Percentiles rank a stretch among this genome's conserved stretches.
Conservation (phyloP, 768 basidiomycete genomes). For the Calocybe cyanea region DNA sequence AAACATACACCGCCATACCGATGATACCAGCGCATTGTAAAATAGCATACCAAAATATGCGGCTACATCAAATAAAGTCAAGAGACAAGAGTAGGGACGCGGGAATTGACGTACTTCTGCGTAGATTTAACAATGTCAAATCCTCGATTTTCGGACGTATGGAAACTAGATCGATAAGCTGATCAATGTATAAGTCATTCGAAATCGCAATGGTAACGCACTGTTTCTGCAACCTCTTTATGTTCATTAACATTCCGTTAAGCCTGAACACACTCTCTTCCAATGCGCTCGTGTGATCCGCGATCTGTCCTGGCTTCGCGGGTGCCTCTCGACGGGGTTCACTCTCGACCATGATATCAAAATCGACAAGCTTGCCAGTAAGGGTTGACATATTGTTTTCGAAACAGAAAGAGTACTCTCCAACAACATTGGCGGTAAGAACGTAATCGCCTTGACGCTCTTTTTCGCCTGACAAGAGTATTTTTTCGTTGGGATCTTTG, state of each 20-base stretch:
- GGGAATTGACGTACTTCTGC: constrained; percentile 54
- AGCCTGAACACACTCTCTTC: constrained; percentile 96
- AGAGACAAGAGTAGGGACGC: background rate
- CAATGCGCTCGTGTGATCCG: constrained; percentile 88
- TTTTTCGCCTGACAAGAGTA: constrained; percentile 81
- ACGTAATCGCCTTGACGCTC: constrained; percentile 98
- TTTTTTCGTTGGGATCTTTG: constrained; percentile 85
- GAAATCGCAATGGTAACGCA: constrained; percentile 36
- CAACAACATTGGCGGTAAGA: constrained; percentile 87
- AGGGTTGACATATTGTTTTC: constrained; percentile 96
- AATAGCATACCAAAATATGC: constrained; percentile 92
- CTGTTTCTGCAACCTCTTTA: constrained; percentile 94
- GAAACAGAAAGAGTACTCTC: constrained; percentile 95
- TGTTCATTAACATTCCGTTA: constrained; percentile 80
- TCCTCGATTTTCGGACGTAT: constrained; percentile 92
- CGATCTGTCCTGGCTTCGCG: constrained; percentile 81
- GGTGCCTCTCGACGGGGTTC: constrained; percentile 90
- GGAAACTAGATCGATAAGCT: constrained; percentile 55
- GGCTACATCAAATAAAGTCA: constrained; percentile 37
- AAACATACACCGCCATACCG: constrained; percentile 82
- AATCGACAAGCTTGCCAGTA: constrained; percentile 91
- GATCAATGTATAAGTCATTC: constrained; percentile 2
- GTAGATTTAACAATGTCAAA: constrained; percentile 90
- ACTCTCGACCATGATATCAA: constrained; percentile 98
- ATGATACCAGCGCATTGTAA: constrained; percentile 76